phyloP scores from a whole-genome alignment of 257 asterid species.

The Cruciata laevipes region DNA sequence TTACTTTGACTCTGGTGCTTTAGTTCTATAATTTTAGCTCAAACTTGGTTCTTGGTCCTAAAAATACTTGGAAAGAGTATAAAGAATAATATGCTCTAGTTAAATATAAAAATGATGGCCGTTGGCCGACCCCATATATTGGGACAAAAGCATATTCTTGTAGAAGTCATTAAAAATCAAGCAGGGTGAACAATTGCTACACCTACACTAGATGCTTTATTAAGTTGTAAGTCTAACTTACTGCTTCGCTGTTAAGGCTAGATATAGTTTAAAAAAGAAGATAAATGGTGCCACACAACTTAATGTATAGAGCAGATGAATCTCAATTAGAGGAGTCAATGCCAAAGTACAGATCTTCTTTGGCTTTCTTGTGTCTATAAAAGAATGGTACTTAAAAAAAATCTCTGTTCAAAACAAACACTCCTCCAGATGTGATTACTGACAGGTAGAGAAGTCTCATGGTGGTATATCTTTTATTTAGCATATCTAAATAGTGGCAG shows the following conservation, averaged over 20 bases:
- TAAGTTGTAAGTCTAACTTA: not conserved
- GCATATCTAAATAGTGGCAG: too few species aligned
- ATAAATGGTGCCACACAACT: not conserved
- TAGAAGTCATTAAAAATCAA: not conserved
- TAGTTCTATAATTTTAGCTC: not conserved
- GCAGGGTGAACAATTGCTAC: not conserved
- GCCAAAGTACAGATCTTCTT: too few species aligned
- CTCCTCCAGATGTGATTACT: too few species aligned
- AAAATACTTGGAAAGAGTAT: not conserved
- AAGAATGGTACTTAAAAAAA: too few species aligned
- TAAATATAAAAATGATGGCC: not conserved
- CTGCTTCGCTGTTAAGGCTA: not conserved
- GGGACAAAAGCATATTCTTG: too few species aligned
- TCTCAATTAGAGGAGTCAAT: not conserved
- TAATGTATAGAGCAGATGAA: not conserved
- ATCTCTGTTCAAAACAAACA: too few species aligned
- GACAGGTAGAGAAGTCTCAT: not conserved
- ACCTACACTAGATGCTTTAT: not conserved
- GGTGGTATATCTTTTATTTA: not conserved
- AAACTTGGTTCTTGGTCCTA: not conserved
- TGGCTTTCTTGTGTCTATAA: not conserved
- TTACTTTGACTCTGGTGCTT: not conserved
- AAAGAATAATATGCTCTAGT: not conserved
- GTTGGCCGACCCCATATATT: not conserved
- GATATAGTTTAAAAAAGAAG: too few species aligned